Evolutionary conservation across 305 asterid genomes (phyloP).

Genomic region (Solanum hybrid): DNA sequence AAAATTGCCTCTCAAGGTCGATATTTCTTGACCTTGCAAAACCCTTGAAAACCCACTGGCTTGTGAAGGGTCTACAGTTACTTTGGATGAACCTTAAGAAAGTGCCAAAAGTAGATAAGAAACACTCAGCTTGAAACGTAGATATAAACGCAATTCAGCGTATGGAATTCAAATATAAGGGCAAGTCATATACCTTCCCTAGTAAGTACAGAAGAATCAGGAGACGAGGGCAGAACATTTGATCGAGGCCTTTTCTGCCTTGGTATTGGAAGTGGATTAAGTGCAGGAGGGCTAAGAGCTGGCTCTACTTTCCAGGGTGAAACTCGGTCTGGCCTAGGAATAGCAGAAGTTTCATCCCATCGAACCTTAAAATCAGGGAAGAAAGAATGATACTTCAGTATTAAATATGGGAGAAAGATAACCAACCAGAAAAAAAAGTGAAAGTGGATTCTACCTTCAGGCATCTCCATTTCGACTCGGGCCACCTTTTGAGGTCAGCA

Average conservation of each 20-base stretch:
- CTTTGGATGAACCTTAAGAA: conserved; percentile 46
- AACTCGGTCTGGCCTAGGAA: conserved; percentile 77
- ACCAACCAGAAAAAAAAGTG: background rate
- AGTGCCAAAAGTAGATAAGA: conserved; percentile 7
- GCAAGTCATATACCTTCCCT: conserved; percentile 53
- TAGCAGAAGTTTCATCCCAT: conserved; percentile 77
- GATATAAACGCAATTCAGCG: background rate
- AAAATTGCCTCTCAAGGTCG: conserved; percentile 56
- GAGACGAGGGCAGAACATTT: conserved; percentile 49
- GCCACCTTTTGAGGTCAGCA: conserved; percentile 9
- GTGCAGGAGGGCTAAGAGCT: conserved; percentile 56
- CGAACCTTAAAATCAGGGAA: conserved; percentile 37
- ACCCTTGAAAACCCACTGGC: conserved; percentile 59
- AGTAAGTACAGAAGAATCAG: conserved; percentile 69
- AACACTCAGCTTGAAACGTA: background rate
- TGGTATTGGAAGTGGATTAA: conserved; percentile 68
- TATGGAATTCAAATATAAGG: background rate
- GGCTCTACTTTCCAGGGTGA: conserved; percentile 94
- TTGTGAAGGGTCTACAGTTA: conserved; percentile 60
- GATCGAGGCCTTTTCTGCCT: conserved; percentile 75
- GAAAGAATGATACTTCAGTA: background rate
- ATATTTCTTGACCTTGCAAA: conserved; percentile 81
- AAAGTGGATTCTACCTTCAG: conserved; percentile 9
- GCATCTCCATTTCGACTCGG: conserved; percentile 15
- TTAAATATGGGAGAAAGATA: background rate